Percentiles rank a stretch among this genome's conserved stretches.
Evolutionary conservation across 2,329 filamentous ascomycete species (phyloP).

Genomic region (Pseudonectria buxi): DNA sequence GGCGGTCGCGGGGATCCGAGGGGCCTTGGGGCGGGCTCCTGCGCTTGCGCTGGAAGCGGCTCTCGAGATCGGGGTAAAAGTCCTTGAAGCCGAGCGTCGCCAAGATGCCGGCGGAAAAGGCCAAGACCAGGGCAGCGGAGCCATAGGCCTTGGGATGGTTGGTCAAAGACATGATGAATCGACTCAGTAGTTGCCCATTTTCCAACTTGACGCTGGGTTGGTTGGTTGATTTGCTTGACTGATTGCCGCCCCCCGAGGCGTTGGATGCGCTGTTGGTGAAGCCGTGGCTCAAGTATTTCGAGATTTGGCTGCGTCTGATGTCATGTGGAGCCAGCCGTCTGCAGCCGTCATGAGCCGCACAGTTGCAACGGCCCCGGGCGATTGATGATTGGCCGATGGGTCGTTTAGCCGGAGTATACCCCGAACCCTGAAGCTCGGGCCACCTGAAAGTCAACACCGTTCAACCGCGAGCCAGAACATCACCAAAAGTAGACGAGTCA

Average conservation of each 20-base stretch:
- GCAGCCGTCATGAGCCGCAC: no score
- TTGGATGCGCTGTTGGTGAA: no score
- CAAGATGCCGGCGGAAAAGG: constrained; percentile 71
- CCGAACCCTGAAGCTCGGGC: no score
- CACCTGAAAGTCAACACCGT: no score
- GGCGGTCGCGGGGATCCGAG: constrained; percentile 17
- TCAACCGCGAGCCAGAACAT: no score
- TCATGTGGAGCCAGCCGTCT: constrained; percentile 16
- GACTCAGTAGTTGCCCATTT: no score
- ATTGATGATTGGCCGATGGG: no score
- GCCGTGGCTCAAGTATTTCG: neutral
- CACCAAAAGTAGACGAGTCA: neutral
- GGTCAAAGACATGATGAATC: constrained; percentile 47
- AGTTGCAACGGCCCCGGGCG: no score
- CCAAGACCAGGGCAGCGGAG: constrained; percentile 58
- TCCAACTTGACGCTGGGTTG: no score
- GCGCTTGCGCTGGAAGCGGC: constrained; percentile 48
- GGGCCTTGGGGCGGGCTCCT: constrained; percentile 12
- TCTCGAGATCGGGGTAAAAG: constrained; percentile 67
- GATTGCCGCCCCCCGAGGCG: no score
- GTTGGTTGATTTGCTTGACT: no score
- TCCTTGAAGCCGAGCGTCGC: constrained; percentile 74
- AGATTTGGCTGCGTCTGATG: constrained; percentile 12
- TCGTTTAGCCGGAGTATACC: no score
- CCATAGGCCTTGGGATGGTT: constrained; percentile 57